Evolutionary conservation across 768 basidiomycete species (phyloP), one percentile per base, ranked within the genome.

Genomic region (Leccinellum rugosiceps): DNA sequence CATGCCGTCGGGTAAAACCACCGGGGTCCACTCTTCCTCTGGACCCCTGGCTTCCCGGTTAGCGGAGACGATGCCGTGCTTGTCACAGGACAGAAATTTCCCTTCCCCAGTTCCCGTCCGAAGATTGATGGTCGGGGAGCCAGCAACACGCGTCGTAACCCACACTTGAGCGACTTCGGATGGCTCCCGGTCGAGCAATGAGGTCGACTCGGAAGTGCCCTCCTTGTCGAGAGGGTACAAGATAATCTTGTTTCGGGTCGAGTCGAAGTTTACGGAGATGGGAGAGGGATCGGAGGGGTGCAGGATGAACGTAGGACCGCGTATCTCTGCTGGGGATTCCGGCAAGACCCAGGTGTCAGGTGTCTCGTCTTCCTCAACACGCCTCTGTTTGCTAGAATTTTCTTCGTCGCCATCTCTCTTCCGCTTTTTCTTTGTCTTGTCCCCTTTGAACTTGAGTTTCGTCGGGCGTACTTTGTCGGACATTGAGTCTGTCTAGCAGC

Each of bases 11-110:
- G 89, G 84, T 23, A 91, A 72, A 55, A 94, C 76, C 25, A 92
- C 82, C 15, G 93, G 88, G 3, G 88, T 90, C 91, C 93, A 97
- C 72, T 95, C 94, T 72, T 97, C 94, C 72, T 96, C 92, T 4
- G 91, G 89, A 2, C 94, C 94, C 31, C 94, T 82, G 26, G 94
- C 94, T 66, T 97, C 94, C 47, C 90, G 79, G 68, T 92, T 88
- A 45, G 90, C 87, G 61, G 87, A 83, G 14, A 96, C 87, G 19
- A 93, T 76, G 7, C 94, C 94, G 65, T 92, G 85, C 59, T 86
- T 80, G 75, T 95, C 92, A 73, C 88, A 91, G 8, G 90, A 92
- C 48, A 97, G 75, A 70, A 94, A 97, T 73, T 94, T 94, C 10
- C 92, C 92, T 69, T 90, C 90, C 23, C 90, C 90, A n/a, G 83